phyloP scores from a whole-genome alignment of 331 rosid species.

The Stylosanthes scabra region DNA sequence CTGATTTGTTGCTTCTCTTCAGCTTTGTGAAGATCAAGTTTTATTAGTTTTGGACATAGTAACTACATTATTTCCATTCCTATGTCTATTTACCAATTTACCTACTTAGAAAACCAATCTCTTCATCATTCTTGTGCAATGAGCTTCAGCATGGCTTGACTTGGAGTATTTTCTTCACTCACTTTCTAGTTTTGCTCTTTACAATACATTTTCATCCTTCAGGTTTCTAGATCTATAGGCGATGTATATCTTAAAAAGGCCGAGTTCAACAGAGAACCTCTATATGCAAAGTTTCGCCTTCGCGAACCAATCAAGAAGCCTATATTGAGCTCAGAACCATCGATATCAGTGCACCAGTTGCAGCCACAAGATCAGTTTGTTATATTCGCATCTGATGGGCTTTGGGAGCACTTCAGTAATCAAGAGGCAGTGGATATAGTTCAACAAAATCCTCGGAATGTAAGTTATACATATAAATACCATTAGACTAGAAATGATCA shows the following conservation, averaged over 20 bases:
- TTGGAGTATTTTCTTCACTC: neutral
- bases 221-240: conserved; percentile 93
- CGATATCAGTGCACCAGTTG: conserved; percentile 71
- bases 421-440: conserved; percentile 96
- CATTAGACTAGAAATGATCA: conserved; percentile 9
- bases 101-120: neutral
- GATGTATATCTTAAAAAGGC: conserved; percentile 88
- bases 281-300: conserved; percentile 82
- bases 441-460: conserved; percentile 74
- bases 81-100: neutral
- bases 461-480: conserved; percentile 54
- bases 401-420: conserved; percentile 96
- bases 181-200: conserved; percentile 13
- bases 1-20: neutral
- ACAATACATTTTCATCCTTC: conserved; percentile 35
- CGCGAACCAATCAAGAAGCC: conserved; percentile 75
- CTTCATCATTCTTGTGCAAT: neutral
- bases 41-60: neutral
- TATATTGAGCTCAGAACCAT: conserved; percentile 85
- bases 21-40: conserved; percentile 2
- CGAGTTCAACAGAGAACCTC: conserved; percentile 92
- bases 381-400: conserved; percentile 96
- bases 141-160: conserved; percentile 5
- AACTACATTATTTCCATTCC: neutral
- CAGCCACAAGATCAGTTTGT: conserved; percentile 82